phyloP scores from a whole-genome alignment of 768 basidiomycete genomes.

The Pleurotus giganteus region DNA sequence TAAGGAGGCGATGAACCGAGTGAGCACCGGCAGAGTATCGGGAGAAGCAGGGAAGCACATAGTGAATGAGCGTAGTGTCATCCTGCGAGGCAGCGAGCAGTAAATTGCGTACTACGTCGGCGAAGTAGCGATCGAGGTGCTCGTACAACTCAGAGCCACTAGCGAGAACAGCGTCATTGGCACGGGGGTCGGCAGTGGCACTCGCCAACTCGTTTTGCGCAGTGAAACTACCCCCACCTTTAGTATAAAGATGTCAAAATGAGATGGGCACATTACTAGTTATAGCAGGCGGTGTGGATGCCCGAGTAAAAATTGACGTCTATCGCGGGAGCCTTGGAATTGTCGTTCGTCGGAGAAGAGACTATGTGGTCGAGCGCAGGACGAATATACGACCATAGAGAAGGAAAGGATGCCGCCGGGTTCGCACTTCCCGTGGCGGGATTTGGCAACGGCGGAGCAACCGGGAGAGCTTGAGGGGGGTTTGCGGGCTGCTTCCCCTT shows the following conservation, averaged over 20 bases:
- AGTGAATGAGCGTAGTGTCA: constrained; percentile 63
- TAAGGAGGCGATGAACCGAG: constrained; percentile 69
- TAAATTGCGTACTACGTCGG: constrained; percentile 58
- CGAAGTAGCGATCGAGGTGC: constrained; percentile 70
- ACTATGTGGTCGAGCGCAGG: constrained; percentile 79
- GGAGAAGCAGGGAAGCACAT: constrained; percentile 69
- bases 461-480: constrained; percentile 11
- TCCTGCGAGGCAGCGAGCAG: constrained; percentile 63
- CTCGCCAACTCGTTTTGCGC: constrained; percentile 50
- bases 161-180: constrained; percentile 26
- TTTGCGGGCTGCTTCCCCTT: constrained; percentile 29
- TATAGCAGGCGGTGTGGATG: constrained; percentile 80
- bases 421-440: constrained; percentile 66
- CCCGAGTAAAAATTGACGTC: constrained; percentile 73
- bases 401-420: constrained; percentile 67
- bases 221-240: constrained; percentile 40
- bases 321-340: constrained; percentile 64
- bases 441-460: constrained; percentile 39
- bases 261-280: constrained; percentile 51
- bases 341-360: constrained; percentile 60
- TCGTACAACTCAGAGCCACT: constrained; percentile 72
- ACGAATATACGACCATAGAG: constrained; percentile 73
- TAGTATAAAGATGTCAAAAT: constrained; percentile 16
- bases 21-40: constrained; percentile 68
- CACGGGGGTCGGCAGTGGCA: constrained; percentile 24